Evolutionary conservation across 768 basidiomycete genomes (phyloP).

Genomic region (Termitomyces sp.): DNA sequence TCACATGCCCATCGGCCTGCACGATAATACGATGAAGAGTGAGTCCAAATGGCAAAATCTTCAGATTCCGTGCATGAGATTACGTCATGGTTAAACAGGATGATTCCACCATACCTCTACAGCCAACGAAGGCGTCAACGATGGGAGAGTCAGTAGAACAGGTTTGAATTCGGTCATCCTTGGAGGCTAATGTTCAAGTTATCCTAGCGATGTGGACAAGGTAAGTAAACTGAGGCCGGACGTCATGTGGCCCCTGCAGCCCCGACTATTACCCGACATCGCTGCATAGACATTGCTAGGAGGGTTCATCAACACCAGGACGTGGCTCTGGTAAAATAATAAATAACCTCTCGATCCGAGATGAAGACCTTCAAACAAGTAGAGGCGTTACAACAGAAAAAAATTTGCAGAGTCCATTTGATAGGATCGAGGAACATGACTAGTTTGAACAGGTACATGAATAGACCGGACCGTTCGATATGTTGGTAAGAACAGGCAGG

Average conservation of each 20-base stretch:
- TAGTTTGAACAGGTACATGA: not conserved
- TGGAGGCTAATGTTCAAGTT: not conserved
- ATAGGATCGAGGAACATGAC: not conserved
- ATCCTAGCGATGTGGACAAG: not conserved
- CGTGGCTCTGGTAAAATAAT: not conserved
- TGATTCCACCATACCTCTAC: slow-evolving; percentile 41
- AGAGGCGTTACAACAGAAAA: not conserved
- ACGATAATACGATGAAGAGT: slow-evolving; percentile 66
- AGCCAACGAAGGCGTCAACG: slow-evolving; percentile 52
- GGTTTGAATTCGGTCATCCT: slow-evolving; percentile 46
- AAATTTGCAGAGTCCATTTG: not conserved
- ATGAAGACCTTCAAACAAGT: not conserved
- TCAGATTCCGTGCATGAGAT: not conserved
- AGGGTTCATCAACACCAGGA: not conserved
- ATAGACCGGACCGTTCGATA: too few species aligned
- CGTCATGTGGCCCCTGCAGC: slow-evolving; percentile 5
- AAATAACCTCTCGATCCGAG: not conserved
- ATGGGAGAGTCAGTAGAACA: slow-evolving; percentile 48
- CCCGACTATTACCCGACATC: slow-evolving; percentile 11
- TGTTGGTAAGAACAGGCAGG: not conserved
- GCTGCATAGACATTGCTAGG: not conserved
- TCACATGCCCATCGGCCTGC: slow-evolving; percentile 58
- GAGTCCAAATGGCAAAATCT: slow-evolving; percentile 65
- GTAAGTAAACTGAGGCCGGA: not conserved
- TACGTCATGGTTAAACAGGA: not conserved